Base-by-base conservation (phyloP, 1,139 yeast species). In the Magnusiomyces suaveolens region DNA sequence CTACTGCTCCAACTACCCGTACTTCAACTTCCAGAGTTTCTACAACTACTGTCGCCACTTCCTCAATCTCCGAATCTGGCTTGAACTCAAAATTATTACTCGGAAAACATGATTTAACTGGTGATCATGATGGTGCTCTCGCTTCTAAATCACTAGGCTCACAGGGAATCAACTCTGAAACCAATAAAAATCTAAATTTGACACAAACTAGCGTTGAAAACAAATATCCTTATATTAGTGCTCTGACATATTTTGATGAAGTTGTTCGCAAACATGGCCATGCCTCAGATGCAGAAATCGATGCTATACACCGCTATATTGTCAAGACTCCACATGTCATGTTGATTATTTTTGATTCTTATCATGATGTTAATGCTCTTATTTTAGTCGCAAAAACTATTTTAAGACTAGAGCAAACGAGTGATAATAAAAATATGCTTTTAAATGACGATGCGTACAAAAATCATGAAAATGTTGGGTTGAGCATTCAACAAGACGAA, bases 241-340 rank as follows among this genome's bases (percentile, higher is more conserved):
- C 51, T 6, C 51, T 48, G 12, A 14, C 33, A 2, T 48, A 38
- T 23, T 48, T 48, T 39, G 51, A 48, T 38, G 43, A 38, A 2
- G 44, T 38, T 1, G 18, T 48, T 10, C 51, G 44, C 18, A 20
- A 24, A 14, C 29, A 48, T n/a, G 48, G 48, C 23, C 20, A n/a
- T 16, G 43, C 33, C 2, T 21, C 51, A 4, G 51, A 48, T 8
- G 18, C 29, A 23, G 44, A 48, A 16, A 20, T 48, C 14, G 51
- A 48, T 20, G 44, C 51, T n/a, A 39, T 48, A 6, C 51, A 48
- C n/a, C 43, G 43, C 12, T 48, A 48, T 18, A 48, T 48, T 48
- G n/a, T 48, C 44, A 36, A 48, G 23, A 36, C 51, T 16, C 51
- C 51, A 38, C 51, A 48, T 18, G 43, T 48, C 33, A 48, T 48